Evolutionary conservation across 768 basidiomycete genomes (phyloP).

Genomic region (Phanerochaete sordida): DNA sequence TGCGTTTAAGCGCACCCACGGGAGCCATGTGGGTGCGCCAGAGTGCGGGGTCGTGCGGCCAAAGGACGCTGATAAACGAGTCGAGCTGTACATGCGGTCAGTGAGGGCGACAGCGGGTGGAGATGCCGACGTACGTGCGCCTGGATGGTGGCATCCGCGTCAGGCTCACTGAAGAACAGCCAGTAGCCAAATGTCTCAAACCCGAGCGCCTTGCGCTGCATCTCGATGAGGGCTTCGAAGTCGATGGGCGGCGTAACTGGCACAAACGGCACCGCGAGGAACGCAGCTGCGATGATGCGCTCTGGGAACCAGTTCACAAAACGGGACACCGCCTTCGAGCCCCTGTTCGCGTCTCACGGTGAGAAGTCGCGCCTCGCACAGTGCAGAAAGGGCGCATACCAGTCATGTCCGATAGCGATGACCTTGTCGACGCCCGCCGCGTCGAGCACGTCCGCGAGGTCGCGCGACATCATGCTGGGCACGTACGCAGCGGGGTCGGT

Average conservation of each 20-base stretch:
- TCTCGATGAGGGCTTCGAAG: slow-evolving; percentile 23
- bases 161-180: slow-evolving; percentile 31
- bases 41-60: slow-evolving; percentile 29
- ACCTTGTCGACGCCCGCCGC: slow-evolving; percentile 20
- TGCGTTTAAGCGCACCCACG: slow-evolving; percentile 32
- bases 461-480: slow-evolving; percentile 21
- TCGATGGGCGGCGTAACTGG: slow-evolving; percentile 26
- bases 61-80: slow-evolving; percentile 33
- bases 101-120: neutral
- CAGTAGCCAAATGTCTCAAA: slow-evolving; percentile 41
- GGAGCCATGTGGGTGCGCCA: slow-evolving; percentile 35
- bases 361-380: neutral
- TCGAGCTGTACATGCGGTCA: neutral
- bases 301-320: slow-evolving; percentile 35
- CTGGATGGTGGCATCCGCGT: slow-evolving; percentile 30
- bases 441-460: slow-evolving; percentile 33
- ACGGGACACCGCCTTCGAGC: slow-evolving; percentile 29
- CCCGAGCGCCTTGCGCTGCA: slow-evolving; percentile 22
- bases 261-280: slow-evolving; percentile 32
- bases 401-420: slow-evolving; percentile 32
- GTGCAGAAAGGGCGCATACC: slow-evolving; percentile 12
- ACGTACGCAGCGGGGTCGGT: slow-evolving; percentile 24
- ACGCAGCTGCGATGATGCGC: slow-evolving; percentile 37
- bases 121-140: slow-evolving; percentile 27
- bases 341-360: slow-evolving; percentile 26